These are phyloP conservation scores for Chalciporus pseudorubinellus DNA, from an alignment of 768 basidiomycete species.

Conservation along the genomic window DNA sequence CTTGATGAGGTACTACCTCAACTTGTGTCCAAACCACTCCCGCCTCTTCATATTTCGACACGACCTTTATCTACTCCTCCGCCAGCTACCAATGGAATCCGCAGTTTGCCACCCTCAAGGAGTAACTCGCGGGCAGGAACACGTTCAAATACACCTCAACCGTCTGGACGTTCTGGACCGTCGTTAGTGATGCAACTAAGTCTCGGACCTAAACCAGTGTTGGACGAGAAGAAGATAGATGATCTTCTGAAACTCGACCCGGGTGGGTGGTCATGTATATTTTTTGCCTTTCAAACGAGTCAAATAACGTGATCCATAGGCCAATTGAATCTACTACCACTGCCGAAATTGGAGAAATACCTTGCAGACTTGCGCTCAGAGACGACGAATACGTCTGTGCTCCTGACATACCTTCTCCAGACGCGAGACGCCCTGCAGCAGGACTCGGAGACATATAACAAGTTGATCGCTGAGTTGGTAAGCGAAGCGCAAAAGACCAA, in stretches of 20 bases:
- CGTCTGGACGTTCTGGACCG: constrained; percentile 33
- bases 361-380: constrained; percentile 67
- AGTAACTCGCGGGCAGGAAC: constrained; percentile 54
- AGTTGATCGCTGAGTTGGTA: constrained; percentile 88
- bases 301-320: constrained; percentile 42
- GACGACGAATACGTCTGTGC: constrained; percentile 69
- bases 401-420: constrained; percentile 82
- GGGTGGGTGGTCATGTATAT: constrained; percentile 45
- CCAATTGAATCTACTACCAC: constrained; percentile 66
- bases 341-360: constrained; percentile 61
- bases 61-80: constrained; percentile 82
- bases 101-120: constrained; percentile 31
- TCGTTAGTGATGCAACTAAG: constrained; percentile 39
- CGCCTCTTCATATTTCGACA: constrained; percentile 79
- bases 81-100: constrained; percentile 44
- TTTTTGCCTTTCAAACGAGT: constrained; percentile 3
- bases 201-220: constrained; percentile 74
- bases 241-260: constrained; percentile 62
- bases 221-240: constrained; percentile 65
- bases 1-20: constrained; percentile 86
- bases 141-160: constrained; percentile 43
- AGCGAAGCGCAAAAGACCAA: constrained; percentile 86
- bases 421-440: constrained; percentile 78
- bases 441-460: constrained; percentile 87
- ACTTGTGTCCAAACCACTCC: constrained; percentile 62